A percentile compares a stretch with the other conserved stretches of the same genome.
phyloP scores from a whole-genome alignment of 73 alveolate genomes.

The Effrenium voratum region DNA sequence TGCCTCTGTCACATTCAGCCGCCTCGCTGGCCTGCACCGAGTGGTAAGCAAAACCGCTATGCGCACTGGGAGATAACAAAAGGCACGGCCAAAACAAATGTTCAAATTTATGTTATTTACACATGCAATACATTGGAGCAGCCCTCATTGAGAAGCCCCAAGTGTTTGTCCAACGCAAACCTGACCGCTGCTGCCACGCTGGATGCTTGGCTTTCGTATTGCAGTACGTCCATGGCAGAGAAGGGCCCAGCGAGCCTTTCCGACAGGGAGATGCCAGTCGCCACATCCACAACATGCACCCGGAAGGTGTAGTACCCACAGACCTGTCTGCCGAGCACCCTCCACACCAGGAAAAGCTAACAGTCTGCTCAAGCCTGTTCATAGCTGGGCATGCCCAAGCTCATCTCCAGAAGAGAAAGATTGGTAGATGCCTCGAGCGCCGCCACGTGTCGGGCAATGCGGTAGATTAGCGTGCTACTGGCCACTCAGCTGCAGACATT shows the following conservation, averaged over 20 bases:
- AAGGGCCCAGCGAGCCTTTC: not conserved
- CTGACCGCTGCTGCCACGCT: not conserved
- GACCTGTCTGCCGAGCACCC: slow-evolving; percentile 1
- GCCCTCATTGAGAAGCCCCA: not conserved
- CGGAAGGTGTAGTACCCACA: slow-evolving; percentile 62
- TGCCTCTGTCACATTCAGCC: too few species aligned
- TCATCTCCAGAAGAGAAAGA: slow-evolving; percentile 7
- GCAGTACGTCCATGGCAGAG: not conserved
- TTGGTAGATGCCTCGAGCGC: slow-evolving; percentile 55
- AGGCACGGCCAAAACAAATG: too few species aligned
- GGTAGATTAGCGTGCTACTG: not conserved
- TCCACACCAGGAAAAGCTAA: not conserved
- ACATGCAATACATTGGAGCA: not conserved
- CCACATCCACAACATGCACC: not conserved
- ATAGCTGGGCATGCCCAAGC: slow-evolving; percentile 1
- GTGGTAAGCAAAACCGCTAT: too few species aligned
- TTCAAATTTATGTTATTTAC: not conserved
- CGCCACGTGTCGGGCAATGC: not conserved
- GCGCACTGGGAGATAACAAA: too few species aligned
- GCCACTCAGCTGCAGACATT: not conserved
- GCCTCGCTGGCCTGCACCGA: too few species aligned
- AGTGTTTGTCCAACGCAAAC: too few species aligned
- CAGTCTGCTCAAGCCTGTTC: slow-evolving; percentile 21
- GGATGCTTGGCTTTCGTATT: not conserved
- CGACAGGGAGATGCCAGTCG: too few species aligned